Conservation (phyloP, 1,284 basidiomycete species). For the Sporisorium iseilematis-ciliati region DNA sequence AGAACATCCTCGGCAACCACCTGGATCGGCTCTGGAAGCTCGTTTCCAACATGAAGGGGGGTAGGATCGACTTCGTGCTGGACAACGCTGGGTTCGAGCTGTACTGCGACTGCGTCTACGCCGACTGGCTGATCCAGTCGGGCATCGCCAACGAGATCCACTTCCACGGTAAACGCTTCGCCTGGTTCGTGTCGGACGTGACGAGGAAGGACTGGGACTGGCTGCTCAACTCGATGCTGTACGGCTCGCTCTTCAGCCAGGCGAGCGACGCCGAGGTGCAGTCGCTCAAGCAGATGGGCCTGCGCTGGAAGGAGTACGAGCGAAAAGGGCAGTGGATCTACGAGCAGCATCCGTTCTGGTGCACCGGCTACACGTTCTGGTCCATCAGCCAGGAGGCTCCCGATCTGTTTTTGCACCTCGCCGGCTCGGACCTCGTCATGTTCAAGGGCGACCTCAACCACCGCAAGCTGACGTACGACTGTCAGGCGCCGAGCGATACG, state of each 20-base stretch:
- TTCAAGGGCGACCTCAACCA: slow-evolving; percentile 96
- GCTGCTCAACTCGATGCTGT: slow-evolving; percentile 73
- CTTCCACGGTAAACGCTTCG: slow-evolving; percentile 82
- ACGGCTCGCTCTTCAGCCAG: slow-evolving; percentile 76
- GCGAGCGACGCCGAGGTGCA: slow-evolving; percentile 85
- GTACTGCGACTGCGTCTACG: slow-evolving; percentile 94
- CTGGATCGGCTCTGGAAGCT: slow-evolving; percentile 84
- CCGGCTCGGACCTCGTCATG: slow-evolving; percentile 89
- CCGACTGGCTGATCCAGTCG: slow-evolving; percentile 87
- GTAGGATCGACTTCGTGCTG: slow-evolving; percentile 71
- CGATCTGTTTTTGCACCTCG: slow-evolving; percentile 92
- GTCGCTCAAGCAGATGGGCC: slow-evolving; percentile 82
- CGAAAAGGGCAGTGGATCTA: slow-evolving; percentile 93
- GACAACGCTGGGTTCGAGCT: slow-evolving; percentile 94
- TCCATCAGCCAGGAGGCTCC: slow-evolving; percentile 79
- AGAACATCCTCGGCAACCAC: slow-evolving; percentile 92
- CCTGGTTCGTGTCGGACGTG: slow-evolving; percentile 80
- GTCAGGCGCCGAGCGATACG: slow-evolving; percentile 82
- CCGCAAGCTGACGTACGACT: slow-evolving; percentile 77
- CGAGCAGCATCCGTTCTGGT: slow-evolving; percentile 83
- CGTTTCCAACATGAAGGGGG: slow-evolving; percentile 75
- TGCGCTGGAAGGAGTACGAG: slow-evolving; percentile 92
- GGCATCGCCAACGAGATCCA: slow-evolving; percentile 86
- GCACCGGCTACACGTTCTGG: slow-evolving; percentile 75
- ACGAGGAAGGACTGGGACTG: slow-evolving; percentile 97